Conservation (phyloP, 768 basidiomycete species). For the Lentinula lateritia region DNA sequence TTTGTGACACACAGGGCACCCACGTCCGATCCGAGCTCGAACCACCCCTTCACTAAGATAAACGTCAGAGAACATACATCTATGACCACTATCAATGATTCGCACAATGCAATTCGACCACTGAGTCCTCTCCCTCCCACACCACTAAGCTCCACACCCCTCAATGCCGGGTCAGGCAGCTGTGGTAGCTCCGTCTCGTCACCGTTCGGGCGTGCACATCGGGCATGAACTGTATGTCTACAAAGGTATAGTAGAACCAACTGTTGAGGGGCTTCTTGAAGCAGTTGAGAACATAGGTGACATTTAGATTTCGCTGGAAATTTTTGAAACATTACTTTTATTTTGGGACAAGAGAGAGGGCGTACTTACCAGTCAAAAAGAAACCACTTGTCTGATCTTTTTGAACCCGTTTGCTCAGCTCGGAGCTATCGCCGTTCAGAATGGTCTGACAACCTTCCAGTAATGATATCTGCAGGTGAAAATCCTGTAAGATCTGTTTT, state of each 20-base stretch:
- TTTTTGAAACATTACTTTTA: background rate
- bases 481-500: slow-evolving; percentile 76
- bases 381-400: slow-evolving; percentile 77
- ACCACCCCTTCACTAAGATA: slow-evolving; percentile 61
- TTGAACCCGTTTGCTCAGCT: slow-evolving; percentile 64
- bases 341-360: background rate
- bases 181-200: slow-evolving; percentile 40
- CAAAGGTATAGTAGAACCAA: slow-evolving; percentile 79
- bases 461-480: slow-evolving; percentile 89
- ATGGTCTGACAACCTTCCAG: slow-evolving; percentile 91
- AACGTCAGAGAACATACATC: slow-evolving; percentile 10
- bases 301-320: slow-evolving; percentile 57
- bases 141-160: slow-evolving; percentile 36
- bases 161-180: slow-evolving; percentile 49
- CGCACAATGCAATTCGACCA: slow-evolving; percentile 78
- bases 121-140: slow-evolving; percentile 42
- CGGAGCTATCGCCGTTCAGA: slow-evolving; percentile 74
- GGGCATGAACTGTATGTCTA: slow-evolving; percentile 81
- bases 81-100: slow-evolving; percentile 12
- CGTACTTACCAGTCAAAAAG: slow-evolving; percentile 58
- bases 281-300: slow-evolving; percentile 55
- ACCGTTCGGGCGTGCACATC: slow-evolving; percentile 65
- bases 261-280: slow-evolving; percentile 54
- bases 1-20: slow-evolving; percentile 76
- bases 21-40: slow-evolving; percentile 53